A percentile compares a stretch with the other conserved stretches of the same genome.
phyloP scores from a whole-genome alignment of 352 stramenopile species.

The Phytophthora europaea region DNA sequence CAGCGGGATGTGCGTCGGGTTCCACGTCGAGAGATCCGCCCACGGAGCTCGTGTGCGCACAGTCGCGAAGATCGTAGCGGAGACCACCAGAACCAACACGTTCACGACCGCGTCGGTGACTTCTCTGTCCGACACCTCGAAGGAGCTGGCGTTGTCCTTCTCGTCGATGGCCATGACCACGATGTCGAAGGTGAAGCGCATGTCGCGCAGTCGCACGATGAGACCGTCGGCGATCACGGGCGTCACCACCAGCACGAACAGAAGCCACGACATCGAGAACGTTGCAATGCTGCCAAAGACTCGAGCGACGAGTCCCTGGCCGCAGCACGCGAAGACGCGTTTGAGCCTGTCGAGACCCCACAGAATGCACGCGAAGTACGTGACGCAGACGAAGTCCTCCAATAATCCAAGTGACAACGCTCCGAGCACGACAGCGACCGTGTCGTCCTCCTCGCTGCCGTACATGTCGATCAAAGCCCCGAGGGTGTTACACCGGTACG shows the following conservation, averaged over 20 bases:
- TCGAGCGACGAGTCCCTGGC: neutral
- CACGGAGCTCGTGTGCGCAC: constrained; percentile 4
- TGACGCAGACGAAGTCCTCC: constrained; percentile 4
- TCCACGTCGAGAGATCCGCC: constrained; percentile 7
- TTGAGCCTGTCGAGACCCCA: neutral
- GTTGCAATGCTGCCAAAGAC: constrained; percentile 1
- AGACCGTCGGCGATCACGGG: constrained; percentile 46
- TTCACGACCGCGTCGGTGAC: constrained; percentile 10
- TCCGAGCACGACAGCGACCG: neutral
- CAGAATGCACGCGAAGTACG: constrained; percentile 1
- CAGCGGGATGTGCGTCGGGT: constrained; percentile 2
- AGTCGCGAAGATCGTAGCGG: constrained; percentile 8
- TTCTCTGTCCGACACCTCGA: constrained; percentile 17
- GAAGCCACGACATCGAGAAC: constrained; percentile 38
- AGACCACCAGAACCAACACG: neutral
- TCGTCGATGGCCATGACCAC: constrained; percentile 36
- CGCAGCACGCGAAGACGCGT: neutral
- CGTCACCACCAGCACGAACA: constrained; percentile 31
- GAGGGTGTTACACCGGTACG: neutral
- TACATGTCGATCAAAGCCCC: neutral
- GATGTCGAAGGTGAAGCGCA: constrained; percentile 58
- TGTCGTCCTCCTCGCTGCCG: neutral
- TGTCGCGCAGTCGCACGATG: constrained; percentile 38
- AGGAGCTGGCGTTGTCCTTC: constrained; percentile 21
- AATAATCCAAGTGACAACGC: neutral